phyloP scores from a whole-genome alignment of 768 basidiomycete species.

The Nidula microcarpa region DNA sequence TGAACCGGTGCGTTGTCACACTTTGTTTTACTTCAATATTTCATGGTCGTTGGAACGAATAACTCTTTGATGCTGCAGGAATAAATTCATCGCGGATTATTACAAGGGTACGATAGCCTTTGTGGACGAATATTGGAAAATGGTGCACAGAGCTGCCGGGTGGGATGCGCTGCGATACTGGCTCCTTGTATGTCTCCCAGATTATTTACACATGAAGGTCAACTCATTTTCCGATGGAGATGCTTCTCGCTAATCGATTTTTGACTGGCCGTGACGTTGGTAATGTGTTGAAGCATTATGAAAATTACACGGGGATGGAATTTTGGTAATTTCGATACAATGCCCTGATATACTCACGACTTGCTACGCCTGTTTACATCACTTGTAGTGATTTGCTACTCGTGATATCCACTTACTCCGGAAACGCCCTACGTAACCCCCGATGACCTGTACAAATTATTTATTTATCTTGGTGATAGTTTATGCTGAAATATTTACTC shows the following conservation, averaged over 20 bases:
- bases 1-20: slow-evolving; percentile 47
- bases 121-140: slow-evolving; percentile 56
- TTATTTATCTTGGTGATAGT: no score
- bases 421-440: no score
- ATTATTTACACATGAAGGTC: background rate
- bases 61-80: slow-evolving; percentile 31
- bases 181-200: slow-evolving; percentile 44
- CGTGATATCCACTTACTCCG: no score
- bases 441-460: no score
- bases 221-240: slow-evolving; percentile 27
- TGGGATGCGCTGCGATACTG: slow-evolving; percentile 60
- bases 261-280: slow-evolving; percentile 48
- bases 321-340: slow-evolving; percentile 33
- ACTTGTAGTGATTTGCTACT: no score
- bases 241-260: slow-evolving; percentile 52
- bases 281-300: slow-evolving; percentile 50
- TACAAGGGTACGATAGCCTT: slow-evolving; percentile 50
- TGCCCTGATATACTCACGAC: no score
- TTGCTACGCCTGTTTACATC: no score
- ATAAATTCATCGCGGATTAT: slow-evolving; percentile 53
- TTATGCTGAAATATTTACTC: no score
- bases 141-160: slow-evolving; percentile 70
- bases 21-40: background rate
- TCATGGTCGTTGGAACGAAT: no score
- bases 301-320: slow-evolving; percentile 46